Percentiles rank a stretch among this genome's conserved stretches.
Conservation (phyloP, 163 green algal species). For the Scenedesmus sp. region DNA sequence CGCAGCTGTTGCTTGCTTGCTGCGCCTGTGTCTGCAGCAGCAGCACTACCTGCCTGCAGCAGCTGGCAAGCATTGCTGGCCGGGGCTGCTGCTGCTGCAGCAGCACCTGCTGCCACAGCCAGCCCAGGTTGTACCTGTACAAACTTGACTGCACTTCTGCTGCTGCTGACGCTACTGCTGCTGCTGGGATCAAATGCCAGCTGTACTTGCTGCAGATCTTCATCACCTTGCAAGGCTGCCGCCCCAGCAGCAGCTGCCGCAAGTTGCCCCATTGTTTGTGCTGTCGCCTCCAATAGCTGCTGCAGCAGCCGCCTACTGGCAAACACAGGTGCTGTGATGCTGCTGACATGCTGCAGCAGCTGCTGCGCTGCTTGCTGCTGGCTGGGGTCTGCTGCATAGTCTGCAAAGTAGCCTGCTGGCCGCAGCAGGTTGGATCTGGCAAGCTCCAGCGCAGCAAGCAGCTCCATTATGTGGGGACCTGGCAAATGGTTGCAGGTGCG, state of each 20-base stretch:
- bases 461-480: constrained; percentile 16
- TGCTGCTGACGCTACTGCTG: not conserved
- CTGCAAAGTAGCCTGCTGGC: constrained; percentile 21
- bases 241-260: not conserved
- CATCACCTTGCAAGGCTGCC: not conserved
- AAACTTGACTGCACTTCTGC: not conserved
- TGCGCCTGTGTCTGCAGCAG: too few relatives aligned
- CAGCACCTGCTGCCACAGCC: not conserved
- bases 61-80: not conserved
- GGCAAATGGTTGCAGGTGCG: not conserved
- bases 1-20: not conserved
- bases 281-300: constrained; percentile 10
- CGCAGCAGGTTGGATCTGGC: constrained; percentile 30
- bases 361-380: not conserved
- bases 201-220: not conserved
- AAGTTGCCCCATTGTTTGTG: not conserved
- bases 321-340: constrained; percentile 20
- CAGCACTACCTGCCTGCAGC: not conserved
- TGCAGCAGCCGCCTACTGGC: not conserved
- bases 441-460: constrained; percentile 25
- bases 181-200: not conserved
- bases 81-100: not conserved
- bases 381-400: not conserved
- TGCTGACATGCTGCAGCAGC: constrained; percentile 26
- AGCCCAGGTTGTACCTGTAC: not conserved